A percentile compares a stretch with the other conserved stretches of the same genome.
Conservation (phyloP, 1,284 basidiomycete species). For the Stygiomarasmius scandens region DNA sequence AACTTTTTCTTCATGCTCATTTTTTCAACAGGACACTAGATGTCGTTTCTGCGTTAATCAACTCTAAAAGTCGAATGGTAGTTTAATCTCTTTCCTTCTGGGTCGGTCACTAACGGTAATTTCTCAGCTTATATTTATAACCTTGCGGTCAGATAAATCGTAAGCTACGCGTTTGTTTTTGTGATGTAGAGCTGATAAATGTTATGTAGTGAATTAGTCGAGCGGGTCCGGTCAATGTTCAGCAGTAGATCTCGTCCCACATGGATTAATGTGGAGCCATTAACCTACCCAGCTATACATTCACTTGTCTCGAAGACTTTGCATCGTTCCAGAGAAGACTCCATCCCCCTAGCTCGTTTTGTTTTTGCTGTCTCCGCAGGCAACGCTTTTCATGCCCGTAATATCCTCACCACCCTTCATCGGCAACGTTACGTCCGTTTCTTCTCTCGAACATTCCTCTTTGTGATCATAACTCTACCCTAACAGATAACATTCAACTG, state of each 20-base stretch:
- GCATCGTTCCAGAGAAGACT: slow-evolving; percentile 60
- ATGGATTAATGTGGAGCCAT: slow-evolving; percentile 66
- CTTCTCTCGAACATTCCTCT: not conserved
- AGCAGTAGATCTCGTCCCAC: slow-evolving; percentile 55
- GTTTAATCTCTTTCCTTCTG: slow-evolving; percentile 13
- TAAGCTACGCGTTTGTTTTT: slow-evolving; percentile 31
- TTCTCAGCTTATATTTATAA: slow-evolving; percentile 63
- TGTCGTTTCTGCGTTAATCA: slow-evolving; percentile 61
- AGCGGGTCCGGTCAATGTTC: slow-evolving; percentile 59
- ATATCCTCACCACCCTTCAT: slow-evolving; percentile 59
- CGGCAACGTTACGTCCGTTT: slow-evolving; percentile 54
- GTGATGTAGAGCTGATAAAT: not conserved
- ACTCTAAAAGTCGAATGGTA: slow-evolving; percentile 67
- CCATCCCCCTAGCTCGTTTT: slow-evolving; percentile 53
- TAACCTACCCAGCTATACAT: slow-evolving; percentile 56
- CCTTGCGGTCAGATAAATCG: slow-evolving; percentile 62
- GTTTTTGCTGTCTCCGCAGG: slow-evolving; percentile 61
- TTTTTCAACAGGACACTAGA: slow-evolving; percentile 54
- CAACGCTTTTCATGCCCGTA: slow-evolving; percentile 68
- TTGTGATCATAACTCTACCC: slow-evolving; percentile 1
- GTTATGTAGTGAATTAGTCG: slow-evolving; percentile 43
- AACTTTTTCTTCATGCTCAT: not conserved
- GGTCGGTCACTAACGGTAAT: slow-evolving; percentile 3
- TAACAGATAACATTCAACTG: slow-evolving; percentile 60
- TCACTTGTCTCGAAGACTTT: slow-evolving; percentile 63